Base-by-base conservation (phyloP, 1,284 basidiomycete genomes). In the Trametes polyzona region DNA sequence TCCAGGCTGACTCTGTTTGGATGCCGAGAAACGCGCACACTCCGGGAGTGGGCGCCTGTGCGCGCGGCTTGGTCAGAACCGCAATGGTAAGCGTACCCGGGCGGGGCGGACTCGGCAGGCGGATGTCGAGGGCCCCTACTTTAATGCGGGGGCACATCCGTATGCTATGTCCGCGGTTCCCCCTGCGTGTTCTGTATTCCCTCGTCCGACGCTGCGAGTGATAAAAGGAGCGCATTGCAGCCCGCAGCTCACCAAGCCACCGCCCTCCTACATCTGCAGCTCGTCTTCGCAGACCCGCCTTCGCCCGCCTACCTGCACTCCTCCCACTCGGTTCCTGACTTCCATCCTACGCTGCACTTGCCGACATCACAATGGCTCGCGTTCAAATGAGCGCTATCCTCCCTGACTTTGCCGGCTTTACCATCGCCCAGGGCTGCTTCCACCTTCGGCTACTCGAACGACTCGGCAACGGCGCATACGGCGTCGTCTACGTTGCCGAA, bases 401-500 rank as follows among this genome's bases (percentile, higher is more conserved):
- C 12, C 71, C 71, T 40, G 57, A 64, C 55, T 66, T 71, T 51
- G 30, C 56, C 19, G 69, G 69, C 39, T 51, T 64, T 52, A 63
- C 57, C 29, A 47, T 72, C 47, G 40, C 51, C 17, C 52, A 60
- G 3, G 62, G 58, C 0, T 23, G 27, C 24, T 40, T 67, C 43
- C 61, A 58, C 33, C 62, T 71, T 2, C 64, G 83, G 58, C 76
- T 84, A 62, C 73, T 85, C 49, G 71, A 82, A 52, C 72, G 74
- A 21, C 73, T 88, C 37, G 87, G 87, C n/a, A 68, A 78, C 9
- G 87, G 87, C 35, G 84, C 86, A 0, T 88, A 87, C 70, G 86
- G 86, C 44, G 81, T 86, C 55, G 87, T 88, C 52, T 88, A 88
- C 72, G 79, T 80, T 57, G 83, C 81, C 1, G 67, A 77, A 36